A percentile compares a stretch with the other conserved stretches of the same genome.
phyloP scores from a whole-genome alignment of 257 asterid species.

The Eucommia ulmoides region DNA sequence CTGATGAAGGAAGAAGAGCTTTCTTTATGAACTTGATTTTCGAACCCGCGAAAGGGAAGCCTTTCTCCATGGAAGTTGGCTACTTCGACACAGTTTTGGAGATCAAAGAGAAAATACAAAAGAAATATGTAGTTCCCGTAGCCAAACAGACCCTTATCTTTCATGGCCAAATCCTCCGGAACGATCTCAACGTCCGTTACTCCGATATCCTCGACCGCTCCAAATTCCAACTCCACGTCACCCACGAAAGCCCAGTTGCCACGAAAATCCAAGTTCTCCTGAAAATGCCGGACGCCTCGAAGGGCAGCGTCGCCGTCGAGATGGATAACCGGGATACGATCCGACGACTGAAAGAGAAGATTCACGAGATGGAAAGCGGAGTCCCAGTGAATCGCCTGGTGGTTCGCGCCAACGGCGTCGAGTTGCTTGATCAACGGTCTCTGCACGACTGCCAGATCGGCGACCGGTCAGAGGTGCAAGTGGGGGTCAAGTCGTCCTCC shows the following conservation, averaged over 20 bases:
- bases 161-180: slow-evolving; percentile 37
- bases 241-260: slow-evolving; percentile 6
- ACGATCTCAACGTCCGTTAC: slow-evolving; percentile 41
- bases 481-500: slow-evolving; percentile 13
- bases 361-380: slow-evolving; percentile 30
- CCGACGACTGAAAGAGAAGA: slow-evolving; percentile 33
- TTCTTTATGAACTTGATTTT: slow-evolving; percentile 71
- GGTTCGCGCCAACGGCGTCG: slow-evolving; percentile 27
- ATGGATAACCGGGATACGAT: slow-evolving; percentile 26
- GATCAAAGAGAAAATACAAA: slow-evolving; percentile 53
- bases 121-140: slow-evolving; percentile 31
- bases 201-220: slow-evolving; percentile 51
- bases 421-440: slow-evolving; percentile 28
- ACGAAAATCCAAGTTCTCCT: slow-evolving; percentile 25
- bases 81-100: slow-evolving; percentile 51
- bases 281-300: slow-evolving; percentile 22
- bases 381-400: slow-evolving; percentile 10
- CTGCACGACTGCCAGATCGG: slow-evolving; percentile 21
- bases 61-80: slow-evolving; percentile 50
- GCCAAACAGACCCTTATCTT: slow-evolving; percentile 41
- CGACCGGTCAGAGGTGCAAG: slow-evolving; percentile 28
- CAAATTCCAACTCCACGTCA: slow-evolving; percentile 22
- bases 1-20: no score
- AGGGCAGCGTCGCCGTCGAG: slow-evolving; percentile 14
- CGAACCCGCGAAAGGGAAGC: slow-evolving; percentile 25